phyloP scores from a whole-genome alignment of 805 yeast genomes.

The Danielia oregonensis region DNA sequence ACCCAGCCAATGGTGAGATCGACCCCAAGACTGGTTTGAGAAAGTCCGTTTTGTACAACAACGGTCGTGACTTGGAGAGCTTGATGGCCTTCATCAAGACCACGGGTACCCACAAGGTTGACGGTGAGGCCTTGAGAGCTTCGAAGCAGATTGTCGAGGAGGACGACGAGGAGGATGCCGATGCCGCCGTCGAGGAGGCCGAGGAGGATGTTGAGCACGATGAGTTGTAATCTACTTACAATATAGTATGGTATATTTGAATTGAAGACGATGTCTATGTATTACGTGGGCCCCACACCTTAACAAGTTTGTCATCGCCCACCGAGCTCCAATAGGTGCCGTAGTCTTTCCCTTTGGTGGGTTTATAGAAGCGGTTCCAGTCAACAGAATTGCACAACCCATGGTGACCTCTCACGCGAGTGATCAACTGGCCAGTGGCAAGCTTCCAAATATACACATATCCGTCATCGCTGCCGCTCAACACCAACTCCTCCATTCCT shows the following conservation, averaged over 20 bases:
- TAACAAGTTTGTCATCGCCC: constrained; percentile 74
- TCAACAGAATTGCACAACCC: constrained; percentile 74
- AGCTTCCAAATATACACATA: constrained; percentile 75
- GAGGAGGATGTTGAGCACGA: constrained; percentile 28
- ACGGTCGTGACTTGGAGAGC: constrained; percentile 69
- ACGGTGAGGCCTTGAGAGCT: constrained; percentile 35
- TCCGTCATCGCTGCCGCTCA: constrained; percentile 86
- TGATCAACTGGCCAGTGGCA: constrained; percentile 62
- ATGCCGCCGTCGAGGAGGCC: constrained; percentile 24
- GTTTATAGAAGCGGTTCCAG: constrained; percentile 47
- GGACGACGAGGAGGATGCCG: constrained; percentile 26
- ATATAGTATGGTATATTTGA: not conserved
- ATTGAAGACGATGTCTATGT: not conserved
- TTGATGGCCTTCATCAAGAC: constrained; percentile 69
- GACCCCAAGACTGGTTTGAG: constrained; percentile 42
- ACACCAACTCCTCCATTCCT: constrained; percentile 56
- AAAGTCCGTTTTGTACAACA: constrained; percentile 58
- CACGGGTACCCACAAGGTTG: constrained; percentile 60
- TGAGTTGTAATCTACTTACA: constrained; percentile 28
- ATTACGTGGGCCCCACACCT: constrained; percentile 52
- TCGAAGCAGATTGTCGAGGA: constrained; percentile 17
- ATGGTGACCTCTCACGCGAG: constrained; percentile 58
- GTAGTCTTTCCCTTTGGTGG: constrained; percentile 26
- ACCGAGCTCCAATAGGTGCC: constrained; percentile 71
- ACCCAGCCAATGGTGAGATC: constrained; percentile 65